These are phyloP conservation scores for Chalaropsis ovoidea DNA, from an alignment of 2,329 filamentous ascomycete species.

Conservation along the genomic window DNA sequence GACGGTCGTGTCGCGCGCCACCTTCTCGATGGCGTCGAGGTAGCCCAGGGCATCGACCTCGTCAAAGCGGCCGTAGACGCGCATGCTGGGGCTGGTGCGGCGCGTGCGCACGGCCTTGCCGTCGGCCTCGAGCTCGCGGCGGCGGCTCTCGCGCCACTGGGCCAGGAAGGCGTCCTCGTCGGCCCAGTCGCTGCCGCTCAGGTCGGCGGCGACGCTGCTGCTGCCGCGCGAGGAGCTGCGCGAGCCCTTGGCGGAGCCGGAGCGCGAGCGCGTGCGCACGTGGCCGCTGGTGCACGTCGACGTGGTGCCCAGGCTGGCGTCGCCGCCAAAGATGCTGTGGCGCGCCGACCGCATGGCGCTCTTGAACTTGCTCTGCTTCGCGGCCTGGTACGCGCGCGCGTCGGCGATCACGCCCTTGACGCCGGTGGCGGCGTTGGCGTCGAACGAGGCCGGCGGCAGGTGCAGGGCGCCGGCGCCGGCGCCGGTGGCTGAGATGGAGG, in stretches of 20 bases:
- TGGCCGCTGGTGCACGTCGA: slow-evolving; percentile 26
- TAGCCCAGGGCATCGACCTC: slow-evolving; percentile 84
- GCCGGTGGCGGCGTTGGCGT: slow-evolving; percentile 62
- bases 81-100: slow-evolving; percentile 64
- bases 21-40: slow-evolving; percentile 91
- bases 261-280: slow-evolving; percentile 30
- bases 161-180: slow-evolving; percentile 71
- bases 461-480: slow-evolving; percentile 44
- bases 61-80: slow-evolving; percentile 69
- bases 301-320: slow-evolving; percentile 27
- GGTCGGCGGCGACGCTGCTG: slow-evolving; percentile 23
- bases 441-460: slow-evolving; percentile 53
- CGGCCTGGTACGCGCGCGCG: slow-evolving; percentile 64
- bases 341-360: slow-evolving; percentile 44
- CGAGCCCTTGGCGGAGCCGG: slow-evolving; percentile 37
- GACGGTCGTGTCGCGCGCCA: slow-evolving; percentile 67
- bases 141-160: slow-evolving; percentile 71
- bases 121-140: slow-evolving; percentile 64
- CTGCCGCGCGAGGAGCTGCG: slow-evolving; percentile 31
- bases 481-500: too few species aligned
- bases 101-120: slow-evolving; percentile 48
- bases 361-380: slow-evolving; percentile 47
- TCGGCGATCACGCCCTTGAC: slow-evolving; percentile 84
- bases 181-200: slow-evolving; percentile 38
- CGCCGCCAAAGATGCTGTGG: slow-evolving; percentile 45